phyloP scores from a whole-genome alignment of 1,139 yeast species.

The Pneumocystis oryctolagi region DNA sequence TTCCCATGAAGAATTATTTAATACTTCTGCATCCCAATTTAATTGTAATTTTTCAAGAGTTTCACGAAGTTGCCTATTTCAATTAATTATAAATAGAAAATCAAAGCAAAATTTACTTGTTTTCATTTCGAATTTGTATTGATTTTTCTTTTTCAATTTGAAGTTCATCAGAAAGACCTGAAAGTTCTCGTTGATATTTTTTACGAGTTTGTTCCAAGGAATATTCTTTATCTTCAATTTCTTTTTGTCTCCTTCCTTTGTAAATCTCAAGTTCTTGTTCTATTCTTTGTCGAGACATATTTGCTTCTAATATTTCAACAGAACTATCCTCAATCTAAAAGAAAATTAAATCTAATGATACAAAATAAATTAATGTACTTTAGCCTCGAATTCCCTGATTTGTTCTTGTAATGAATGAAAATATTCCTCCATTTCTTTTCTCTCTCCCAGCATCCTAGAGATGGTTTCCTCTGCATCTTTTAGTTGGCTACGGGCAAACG shows the following conservation, averaged over 20 bases:
- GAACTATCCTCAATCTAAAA: constrained; percentile 39
- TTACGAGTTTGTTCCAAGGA: constrained; percentile 10
- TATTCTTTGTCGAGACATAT: constrained; percentile 31
- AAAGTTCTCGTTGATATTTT: constrained; percentile 9
- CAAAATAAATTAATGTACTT: constrained; percentile 13
- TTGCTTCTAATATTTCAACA: constrained; percentile 39
- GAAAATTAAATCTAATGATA: not conserved
- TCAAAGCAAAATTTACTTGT: not conserved
- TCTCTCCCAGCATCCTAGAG: constrained; percentile 42
- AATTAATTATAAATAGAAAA: not conserved
- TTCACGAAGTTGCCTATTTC: constrained; percentile 3
- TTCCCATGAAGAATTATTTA: constrained; percentile 20
- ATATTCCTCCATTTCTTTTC: constrained; percentile 37
- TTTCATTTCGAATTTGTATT: constrained; percentile 7
- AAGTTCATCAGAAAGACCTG: constrained; percentile 7
- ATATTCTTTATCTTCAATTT: constrained; percentile 8
- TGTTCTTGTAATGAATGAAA: constrained; percentile 43
- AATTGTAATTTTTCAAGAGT: constrained; percentile 7
- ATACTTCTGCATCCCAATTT: constrained; percentile 6
- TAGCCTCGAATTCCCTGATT: constrained; percentile 41
- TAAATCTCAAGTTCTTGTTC: constrained; percentile 35
- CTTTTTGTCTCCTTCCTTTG: constrained; percentile 5
- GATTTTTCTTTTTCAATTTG: constrained; percentile 9
- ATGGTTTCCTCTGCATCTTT: constrained; percentile 41
- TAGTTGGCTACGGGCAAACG: constrained; percentile 40